Evolutionary conservation across 805 yeast species (phyloP), one percentile per base, ranked within the genome.

Genomic region (Zygoascus tannicola): DNA sequence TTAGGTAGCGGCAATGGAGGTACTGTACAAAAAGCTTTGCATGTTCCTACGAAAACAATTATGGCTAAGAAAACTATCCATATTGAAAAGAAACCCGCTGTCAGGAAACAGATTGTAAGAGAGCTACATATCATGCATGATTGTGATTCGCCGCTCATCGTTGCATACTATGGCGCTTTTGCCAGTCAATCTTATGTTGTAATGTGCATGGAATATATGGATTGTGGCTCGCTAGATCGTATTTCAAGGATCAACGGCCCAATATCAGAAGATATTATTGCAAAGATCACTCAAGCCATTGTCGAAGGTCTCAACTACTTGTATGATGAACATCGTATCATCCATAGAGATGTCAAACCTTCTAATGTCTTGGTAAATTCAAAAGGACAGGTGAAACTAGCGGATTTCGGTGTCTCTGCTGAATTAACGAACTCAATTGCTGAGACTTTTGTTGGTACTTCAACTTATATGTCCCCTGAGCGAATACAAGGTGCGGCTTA

Each of bases 401-500:
- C 97, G 65, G 99, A 92, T 64, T 92, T 92, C 67, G 99, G 99
- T 19, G 99, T 92, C 4, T 79, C 88, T 23, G 78, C 96, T 48
- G 95, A 87, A 58, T 71, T 92, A 41, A 84, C 85, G 45, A 87
- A 90, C 63, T 92, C 98, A 1, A 75, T 92, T 46, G 98, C 97
- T 0, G 96, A 92, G 56, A 92, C 98, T 0, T 92, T 92, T 69
- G 97, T 92, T 7, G 99, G 99, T 1, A 92, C 99, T 0, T 86
- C 96, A 1, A 86, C 94, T 0, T 92, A 92, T 60, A 92, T 92
- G 94, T 84, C 95, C 1, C 99, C 99, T 0, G 99, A 92, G 56
- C 73, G 99, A 50, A 90, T 92, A 44, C 95, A 87, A 64, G 99
- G 99, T 16, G 85, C 85, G 35, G 80, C 81, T 7, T 92, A 92